Evolutionary conservation across 1,284 basidiomycete species (phyloP), one percentile per base, ranked within the genome.

Genomic region (Hymenochaete sp.): DNA sequence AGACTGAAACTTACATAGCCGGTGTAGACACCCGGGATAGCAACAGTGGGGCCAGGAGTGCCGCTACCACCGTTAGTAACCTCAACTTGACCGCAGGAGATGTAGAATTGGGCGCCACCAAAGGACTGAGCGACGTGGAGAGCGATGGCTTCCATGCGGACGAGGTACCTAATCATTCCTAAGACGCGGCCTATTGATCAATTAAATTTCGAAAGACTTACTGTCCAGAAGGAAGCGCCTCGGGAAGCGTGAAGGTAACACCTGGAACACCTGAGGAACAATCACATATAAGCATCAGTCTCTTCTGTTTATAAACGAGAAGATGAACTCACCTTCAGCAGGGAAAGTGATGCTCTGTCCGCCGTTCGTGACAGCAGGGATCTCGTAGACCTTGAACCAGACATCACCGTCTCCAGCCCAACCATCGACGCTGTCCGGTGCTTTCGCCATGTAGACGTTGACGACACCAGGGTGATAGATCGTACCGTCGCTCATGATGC

Each of bases 381-480:
- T 52, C 33, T 56, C 32, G 29, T 55, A 55, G 22, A 60, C 58
- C 52, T 68, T 68, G 57, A 68, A 68, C 66, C 67, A 68, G 3
- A 66, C 62, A 7, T 51, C 49, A 16, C 67, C 67, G 38, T 61
- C 59, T 2, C 66, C 67, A 45, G 62, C 61, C 53, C 60, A 68
- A 5, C 49, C 53, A n/a, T 57, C 49, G 25, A 60, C 63, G 38
- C 61, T 55, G n/a, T 51, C 47, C 5, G 65, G 59, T 8, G 66
- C 66, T 47, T 61, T 62, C 18, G 66, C 66, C 60, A 68, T 61
- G 58, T 69, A 68, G 22, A 67, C 62, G 42, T 63, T 65, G 45
- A 63, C 55, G 16, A 63, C 66, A 36, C 66, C 66, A 26, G 62
- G 61, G 54, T 69, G 67, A 42, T 67, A 68, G 25, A 70, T 66